A percentile compares a stretch with the other conserved stretches of the same genome.
Evolutionary conservation across 306 rosid genomes (phyloP).

Genomic region (Quercus gilva): DNA sequence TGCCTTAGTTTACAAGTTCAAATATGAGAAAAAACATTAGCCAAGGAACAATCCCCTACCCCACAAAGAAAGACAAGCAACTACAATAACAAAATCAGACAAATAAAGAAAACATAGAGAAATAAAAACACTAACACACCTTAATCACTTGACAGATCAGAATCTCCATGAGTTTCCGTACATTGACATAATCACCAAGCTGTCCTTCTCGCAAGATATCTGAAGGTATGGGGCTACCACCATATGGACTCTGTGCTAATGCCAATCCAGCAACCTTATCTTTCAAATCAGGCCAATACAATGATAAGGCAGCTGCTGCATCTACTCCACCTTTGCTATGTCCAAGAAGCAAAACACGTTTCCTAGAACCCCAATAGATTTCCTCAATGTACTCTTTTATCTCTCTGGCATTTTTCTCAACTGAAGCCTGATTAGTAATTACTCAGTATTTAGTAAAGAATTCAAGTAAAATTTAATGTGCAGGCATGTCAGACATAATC

Average conservation of each 20-base stretch:
- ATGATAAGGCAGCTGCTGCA: conserved; percentile 93
- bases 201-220: conserved; percentile 97
- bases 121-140: conserved; percentile 39
- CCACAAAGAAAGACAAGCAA: not conserved
- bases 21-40: not conserved
- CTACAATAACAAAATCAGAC: not conserved
- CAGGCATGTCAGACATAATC: not conserved
- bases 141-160: conserved; percentile 81
- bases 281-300: conserved; percentile 95
- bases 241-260: conserved; percentile 96
- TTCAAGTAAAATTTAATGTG: not conserved
- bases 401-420: conserved; percentile 94
- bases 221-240: conserved; percentile 96
- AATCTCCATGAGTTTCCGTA: conserved; percentile 89
- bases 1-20: not conserved
- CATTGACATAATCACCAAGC: conserved; percentile 91
- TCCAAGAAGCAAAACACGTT: conserved; percentile 90
- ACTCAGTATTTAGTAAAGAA: conserved; percentile 27
- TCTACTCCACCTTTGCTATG: conserved; percentile 99
- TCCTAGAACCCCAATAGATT: conserved; percentile 92
- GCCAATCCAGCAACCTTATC: conserved; percentile 96
- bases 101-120: not conserved
- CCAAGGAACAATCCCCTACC: not conserved
- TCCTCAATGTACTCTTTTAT: conserved; percentile 92
- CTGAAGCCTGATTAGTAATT: conserved; percentile 64